Base-by-base conservation (phyloP, 179 eudicot species). In the Beta lomatogona region DNA sequence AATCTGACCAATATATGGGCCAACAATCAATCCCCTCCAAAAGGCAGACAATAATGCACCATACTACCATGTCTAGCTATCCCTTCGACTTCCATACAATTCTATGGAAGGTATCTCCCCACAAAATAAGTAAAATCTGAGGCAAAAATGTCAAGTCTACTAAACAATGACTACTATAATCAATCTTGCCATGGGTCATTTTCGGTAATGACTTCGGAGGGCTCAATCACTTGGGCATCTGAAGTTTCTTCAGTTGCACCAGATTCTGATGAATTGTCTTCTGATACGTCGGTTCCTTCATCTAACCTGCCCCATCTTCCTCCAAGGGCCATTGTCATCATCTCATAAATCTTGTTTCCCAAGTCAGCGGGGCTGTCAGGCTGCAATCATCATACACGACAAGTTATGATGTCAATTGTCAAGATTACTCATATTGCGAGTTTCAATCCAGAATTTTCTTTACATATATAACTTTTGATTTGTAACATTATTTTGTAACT, bases 291-390 rank as follows among this genome's bases (percentile, higher is more conserved):
- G 12, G 69, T 78, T 1, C 64, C 87, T 8, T 86, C 92, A 31
- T 96, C 99, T 18, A 83, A 66, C 79, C 99, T 81, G 15, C 99
- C 99, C 99, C 99, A 96, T 79, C 94, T 90, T 36, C 99, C 99
- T 67, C 98, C 98, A 1, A 96, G 92, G 55, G 98, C 99, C 92
- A 96, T 92, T 9, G 97, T 88, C 99, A 94, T 96, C 99, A 94
- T 96, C 81, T 94, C 99, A 2, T 96, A 96, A 69, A 96, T 96
- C 90, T 96, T 96, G 89, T 85, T 88, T 15, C 99, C 98, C 82
- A 96, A 79, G 81, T 96, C 97, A 12, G 97, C 91, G 41, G 99
- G 99, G 79, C 97, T 94, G 76, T 96, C 99, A 45, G 99, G 99
- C 99, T 96, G 91, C 65, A 67, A 54, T 22, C 57, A 46, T 31